These are phyloP conservation scores for Osmozyma mogii DNA, from an alignment of 805 yeast species.

Conservation along the genomic window DNA sequence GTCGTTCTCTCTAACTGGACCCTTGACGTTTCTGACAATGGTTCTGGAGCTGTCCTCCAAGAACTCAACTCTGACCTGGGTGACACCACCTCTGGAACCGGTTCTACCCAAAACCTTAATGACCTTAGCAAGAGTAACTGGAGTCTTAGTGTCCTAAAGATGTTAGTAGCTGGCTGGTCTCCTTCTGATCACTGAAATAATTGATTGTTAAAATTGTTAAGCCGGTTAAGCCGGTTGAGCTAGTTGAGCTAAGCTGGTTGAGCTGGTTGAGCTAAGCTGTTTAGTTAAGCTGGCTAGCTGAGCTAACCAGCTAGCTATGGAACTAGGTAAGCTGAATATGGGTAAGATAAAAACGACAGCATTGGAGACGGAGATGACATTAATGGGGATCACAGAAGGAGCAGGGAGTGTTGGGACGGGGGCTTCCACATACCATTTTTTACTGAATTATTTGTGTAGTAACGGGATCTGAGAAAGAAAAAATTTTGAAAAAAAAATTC, in stretches of 20 bases:
- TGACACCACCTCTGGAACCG: conserved; percentile 99
- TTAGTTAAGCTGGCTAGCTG: too few species aligned
- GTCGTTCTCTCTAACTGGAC: conserved; percentile 97
- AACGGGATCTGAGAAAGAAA: conserved; percentile 7
- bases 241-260: background rate
- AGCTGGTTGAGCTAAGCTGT: too few species aligned
- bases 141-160: conserved; percentile 61
- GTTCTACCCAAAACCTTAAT: conserved; percentile 99
- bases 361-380: background rate
- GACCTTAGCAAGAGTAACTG: conserved; percentile 99
- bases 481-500: conserved; percentile 10
- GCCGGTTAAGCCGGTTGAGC: background rate
- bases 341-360: too few species aligned
- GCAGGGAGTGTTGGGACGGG: background rate
- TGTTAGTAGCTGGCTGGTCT: conserved; percentile 11
- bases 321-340: too few species aligned
- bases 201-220: too few species aligned
- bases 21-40: conserved; percentile 94
- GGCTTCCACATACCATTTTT: conserved; percentile 12
- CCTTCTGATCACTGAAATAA: too few species aligned
- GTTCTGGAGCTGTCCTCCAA: conserved; percentile 92
- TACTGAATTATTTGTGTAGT: conserved; percentile 7
- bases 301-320: too few species aligned
- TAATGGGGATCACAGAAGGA: background rate
- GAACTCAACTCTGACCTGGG: conserved; percentile 97